Percentiles rank a stretch among this genome's conserved stretches.
These are phyloP conservation scores for Hypoxylon crocopeplum DNA, from an alignment of 495 filamentous ascomycete genomes.

Conservation along the genomic window DNA sequence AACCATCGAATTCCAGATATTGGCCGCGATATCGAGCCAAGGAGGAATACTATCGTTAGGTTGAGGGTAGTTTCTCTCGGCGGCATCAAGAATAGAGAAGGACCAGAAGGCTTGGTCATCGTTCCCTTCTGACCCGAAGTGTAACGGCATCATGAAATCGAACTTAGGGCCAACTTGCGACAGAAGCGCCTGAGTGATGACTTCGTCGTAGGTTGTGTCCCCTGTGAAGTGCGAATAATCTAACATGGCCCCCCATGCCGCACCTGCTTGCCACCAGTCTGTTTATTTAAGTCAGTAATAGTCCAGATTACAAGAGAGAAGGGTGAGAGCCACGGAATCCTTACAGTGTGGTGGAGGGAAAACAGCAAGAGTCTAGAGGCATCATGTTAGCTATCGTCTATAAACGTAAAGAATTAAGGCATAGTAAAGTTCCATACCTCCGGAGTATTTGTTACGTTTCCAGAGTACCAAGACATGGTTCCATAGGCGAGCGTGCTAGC, in stretches of 20 bases:
- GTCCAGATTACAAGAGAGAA: neutral
- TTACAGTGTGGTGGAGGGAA: conserved; percentile 71
- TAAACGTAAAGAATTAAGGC: conserved; percentile 21
- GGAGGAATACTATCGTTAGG: conserved; percentile 58
- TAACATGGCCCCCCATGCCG: conserved; percentile 74
- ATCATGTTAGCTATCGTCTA: conserved; percentile 28
- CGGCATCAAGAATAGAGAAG: conserved; percentile 73
- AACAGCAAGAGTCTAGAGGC: conserved; percentile 57
- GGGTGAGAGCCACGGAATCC: conserved; percentile 37
- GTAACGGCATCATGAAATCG: conserved; percentile 62
- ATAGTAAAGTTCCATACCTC: conserved; percentile 36
- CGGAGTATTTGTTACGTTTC: conserved; percentile 66
- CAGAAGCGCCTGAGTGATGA: conserved; percentile 69
- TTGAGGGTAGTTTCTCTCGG: conserved; percentile 76
- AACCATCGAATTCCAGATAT: conserved; percentile 54
- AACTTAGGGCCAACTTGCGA: conserved; percentile 67
- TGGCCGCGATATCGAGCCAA: conserved; percentile 65
- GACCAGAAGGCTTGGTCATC: conserved; percentile 87
- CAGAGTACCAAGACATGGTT: conserved; percentile 70
- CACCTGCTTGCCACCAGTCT: conserved; percentile 83
- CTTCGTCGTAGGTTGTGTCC: conserved; percentile 74
- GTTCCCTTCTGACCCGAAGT: conserved; percentile 63
- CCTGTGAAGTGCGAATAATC: conserved; percentile 87
- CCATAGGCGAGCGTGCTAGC: conserved; percentile 56
- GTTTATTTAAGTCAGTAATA: conserved; percentile 47